Evolutionary conservation across 352 stramenopile species (phyloP).

Genomic region (Aphanomyces stellatus): DNA sequence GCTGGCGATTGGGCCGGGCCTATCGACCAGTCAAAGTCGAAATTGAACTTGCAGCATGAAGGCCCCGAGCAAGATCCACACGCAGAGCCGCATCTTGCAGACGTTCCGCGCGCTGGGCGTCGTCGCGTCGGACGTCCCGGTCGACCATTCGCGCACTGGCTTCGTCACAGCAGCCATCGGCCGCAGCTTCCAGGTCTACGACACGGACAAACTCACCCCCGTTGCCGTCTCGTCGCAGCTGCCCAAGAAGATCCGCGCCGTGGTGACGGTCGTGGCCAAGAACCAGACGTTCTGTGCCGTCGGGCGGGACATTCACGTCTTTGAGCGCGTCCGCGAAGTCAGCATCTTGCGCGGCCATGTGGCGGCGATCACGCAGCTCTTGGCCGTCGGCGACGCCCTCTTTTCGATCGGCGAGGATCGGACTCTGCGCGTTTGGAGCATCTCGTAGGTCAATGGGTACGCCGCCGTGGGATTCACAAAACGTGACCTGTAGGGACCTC

Average conservation of each 20-base stretch:
- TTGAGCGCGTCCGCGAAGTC: conserved; percentile 51
- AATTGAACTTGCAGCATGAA: background rate
- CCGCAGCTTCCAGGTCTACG: conserved; percentile 89
- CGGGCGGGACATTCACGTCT: conserved; percentile 60
- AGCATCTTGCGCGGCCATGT: conserved; percentile 51
- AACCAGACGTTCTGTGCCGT: conserved; percentile 74
- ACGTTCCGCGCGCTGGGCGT: conserved; percentile 87
- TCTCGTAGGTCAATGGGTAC: conserved; percentile 30
- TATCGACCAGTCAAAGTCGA: background rate
- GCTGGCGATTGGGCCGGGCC: background rate
- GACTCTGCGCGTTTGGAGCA: conserved; percentile 52
- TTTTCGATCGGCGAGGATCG: conserved; percentile 62
- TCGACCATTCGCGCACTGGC: conserved; percentile 81
- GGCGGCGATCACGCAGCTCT: conserved; percentile 35
- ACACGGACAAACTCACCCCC: conserved; percentile 81
- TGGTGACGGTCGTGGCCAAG: conserved; percentile 52
- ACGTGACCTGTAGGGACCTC: conserved; percentile 32
- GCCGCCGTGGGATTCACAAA: conserved; percentile 9
- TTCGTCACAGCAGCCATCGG: conserved; percentile 84
- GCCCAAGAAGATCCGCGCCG: conserved; percentile 62
- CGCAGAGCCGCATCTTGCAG: conserved; percentile 63
- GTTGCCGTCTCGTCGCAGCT: conserved; percentile 74
- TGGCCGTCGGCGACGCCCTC: conserved; percentile 54
- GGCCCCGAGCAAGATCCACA: background rate
- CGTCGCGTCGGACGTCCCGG: conserved; percentile 78